Conservation (phyloP, 176 grass and related monocot species). For the Hyparrhenia diplandra region DNA sequence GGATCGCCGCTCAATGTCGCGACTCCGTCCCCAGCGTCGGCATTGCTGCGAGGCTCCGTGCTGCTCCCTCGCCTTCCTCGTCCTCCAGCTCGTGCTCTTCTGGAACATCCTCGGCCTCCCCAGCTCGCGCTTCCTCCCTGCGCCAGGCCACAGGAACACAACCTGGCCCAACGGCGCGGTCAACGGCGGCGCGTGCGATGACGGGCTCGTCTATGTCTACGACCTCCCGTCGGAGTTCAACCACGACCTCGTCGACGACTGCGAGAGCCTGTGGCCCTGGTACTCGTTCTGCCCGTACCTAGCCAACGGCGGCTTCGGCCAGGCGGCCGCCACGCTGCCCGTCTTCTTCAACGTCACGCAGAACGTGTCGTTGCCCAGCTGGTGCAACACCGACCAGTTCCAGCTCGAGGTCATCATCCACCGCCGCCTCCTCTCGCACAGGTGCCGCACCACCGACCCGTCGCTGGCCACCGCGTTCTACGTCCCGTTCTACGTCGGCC, state of each 20-base stretch:
- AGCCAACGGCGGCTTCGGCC: conserved; percentile 55
- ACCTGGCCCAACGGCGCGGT: conserved; percentile 16
- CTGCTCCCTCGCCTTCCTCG: conserved; percentile 23
- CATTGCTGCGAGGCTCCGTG: conserved; percentile 26
- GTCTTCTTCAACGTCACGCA: conserved; percentile 29
- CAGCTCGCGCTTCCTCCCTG: conserved; percentile 35
- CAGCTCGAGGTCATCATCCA: conserved; percentile 65
- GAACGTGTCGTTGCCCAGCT: conserved; percentile 31
- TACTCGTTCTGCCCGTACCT: conserved; percentile 58
- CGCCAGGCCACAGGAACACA: conserved; percentile 19
- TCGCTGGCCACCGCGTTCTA: conserved; percentile 60
- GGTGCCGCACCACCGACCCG: conserved; percentile 65
- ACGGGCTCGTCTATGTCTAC: conserved; percentile 69
- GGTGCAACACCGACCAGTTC: conserved; percentile 91
- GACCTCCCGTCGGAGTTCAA: conserved; percentile 73
- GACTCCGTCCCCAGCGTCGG: neutral
- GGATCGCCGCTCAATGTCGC: conserved; percentile 30
- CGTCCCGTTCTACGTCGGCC: conserved; percentile 82
- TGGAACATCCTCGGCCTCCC: conserved; percentile 19
- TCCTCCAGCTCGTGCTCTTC: conserved; percentile 58
- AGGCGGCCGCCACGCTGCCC: conserved; percentile 7
- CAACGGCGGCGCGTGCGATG: conserved; percentile 26
- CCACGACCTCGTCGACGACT: conserved; percentile 58
- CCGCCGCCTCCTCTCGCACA: conserved; percentile 70
- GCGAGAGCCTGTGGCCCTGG: conserved; percentile 61